phyloP scores from a whole-genome alignment of 352 stramenopile genomes.

The Phytophthora fragariaefolia region DNA sequence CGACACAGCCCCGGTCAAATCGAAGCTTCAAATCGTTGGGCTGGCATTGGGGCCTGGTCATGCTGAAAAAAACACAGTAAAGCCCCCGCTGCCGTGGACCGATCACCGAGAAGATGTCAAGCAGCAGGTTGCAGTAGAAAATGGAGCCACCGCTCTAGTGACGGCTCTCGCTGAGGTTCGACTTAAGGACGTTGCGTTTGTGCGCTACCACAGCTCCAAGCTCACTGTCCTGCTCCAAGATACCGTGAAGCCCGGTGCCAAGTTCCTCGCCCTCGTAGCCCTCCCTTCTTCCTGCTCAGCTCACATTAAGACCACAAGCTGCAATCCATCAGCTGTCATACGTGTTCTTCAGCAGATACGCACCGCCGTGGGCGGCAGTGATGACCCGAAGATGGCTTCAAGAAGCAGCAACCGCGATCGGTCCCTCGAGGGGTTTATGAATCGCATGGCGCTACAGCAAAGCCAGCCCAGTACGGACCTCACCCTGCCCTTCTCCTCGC shows the following conservation, averaged over 20 bases:
- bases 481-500: slow-evolving; percentile 48
- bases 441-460: slow-evolving; percentile 54
- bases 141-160: slow-evolving; percentile 60
- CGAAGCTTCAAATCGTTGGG: slow-evolving; percentile 80
- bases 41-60: slow-evolving; percentile 43
- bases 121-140: slow-evolving; percentile 63
- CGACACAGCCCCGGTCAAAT: slow-evolving; percentile 38
- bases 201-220: slow-evolving; percentile 83
- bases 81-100: slow-evolving; percentile 31
- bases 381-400: slow-evolving; percentile 6
- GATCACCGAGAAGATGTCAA: slow-evolving; percentile 50
- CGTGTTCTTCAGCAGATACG: slow-evolving; percentile 56
- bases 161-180: slow-evolving; percentile 65
- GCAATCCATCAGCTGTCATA: slow-evolving; percentile 36
- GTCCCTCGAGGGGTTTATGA: slow-evolving; percentile 74
- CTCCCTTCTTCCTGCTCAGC: slow-evolving; percentile 36
- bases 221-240: slow-evolving; percentile 82
- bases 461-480: slow-evolving; percentile 13
- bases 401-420: slow-evolving; percentile 42
- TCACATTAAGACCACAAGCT: slow-evolving; percentile 1
- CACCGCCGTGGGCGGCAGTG: slow-evolving; percentile 38
- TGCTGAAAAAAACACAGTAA: slow-evolving; percentile 1
- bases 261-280: slow-evolving; percentile 55
- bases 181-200: slow-evolving; percentile 54
- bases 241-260: slow-evolving; percentile 65